Evolutionary conservation across 2,329 filamentous ascomycete species (phyloP).

Genomic region (Trichoderma aggressivum): DNA sequence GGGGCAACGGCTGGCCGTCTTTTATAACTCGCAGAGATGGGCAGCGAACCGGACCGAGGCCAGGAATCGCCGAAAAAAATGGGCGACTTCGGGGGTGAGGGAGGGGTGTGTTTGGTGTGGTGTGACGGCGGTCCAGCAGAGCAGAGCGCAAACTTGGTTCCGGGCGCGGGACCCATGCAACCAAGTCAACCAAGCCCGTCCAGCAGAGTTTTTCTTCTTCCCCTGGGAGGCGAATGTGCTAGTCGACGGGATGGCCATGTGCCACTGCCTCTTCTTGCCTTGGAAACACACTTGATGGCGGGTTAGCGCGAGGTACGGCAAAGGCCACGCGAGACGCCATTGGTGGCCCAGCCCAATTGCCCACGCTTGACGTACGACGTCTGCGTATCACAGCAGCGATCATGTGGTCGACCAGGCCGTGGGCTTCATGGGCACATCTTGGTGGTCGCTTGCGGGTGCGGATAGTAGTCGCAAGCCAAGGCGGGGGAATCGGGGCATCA

Average conservation of each 20-base stretch:
- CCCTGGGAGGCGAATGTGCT: constrained; percentile 19
- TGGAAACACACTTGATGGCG: neutral
- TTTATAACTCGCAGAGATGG: neutral
- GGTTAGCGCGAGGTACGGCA: constrained; percentile 17
- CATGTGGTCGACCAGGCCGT: constrained; percentile 9
- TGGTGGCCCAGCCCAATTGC: neutral
- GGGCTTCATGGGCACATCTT: constrained; percentile 3
- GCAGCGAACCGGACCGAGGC: constrained; percentile 5
- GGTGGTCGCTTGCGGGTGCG: neutral
- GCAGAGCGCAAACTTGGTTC: neutral
- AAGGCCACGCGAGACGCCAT: neutral
- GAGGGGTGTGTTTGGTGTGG: neutral
- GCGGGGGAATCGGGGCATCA: neutral
- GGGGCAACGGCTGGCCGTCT: constrained; percentile 7
- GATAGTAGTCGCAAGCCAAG: too few species aligned
- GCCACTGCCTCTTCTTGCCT: neutral
- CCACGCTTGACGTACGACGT: constrained; percentile 6
- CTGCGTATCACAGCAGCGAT: constrained; percentile 10
- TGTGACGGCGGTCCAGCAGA: constrained; percentile 14
- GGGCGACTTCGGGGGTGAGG: constrained; percentile 13
- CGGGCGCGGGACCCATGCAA: constrained; percentile 10
- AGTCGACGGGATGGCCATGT: constrained; percentile 12
- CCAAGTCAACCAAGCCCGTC: neutral
- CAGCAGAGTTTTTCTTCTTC: constrained; percentile 21
- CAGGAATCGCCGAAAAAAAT: constrained; percentile 9